Evolutionary conservation across 2,329 filamentous ascomycete species (phyloP).

Genomic region (Xylaria hypoxylon): DNA sequence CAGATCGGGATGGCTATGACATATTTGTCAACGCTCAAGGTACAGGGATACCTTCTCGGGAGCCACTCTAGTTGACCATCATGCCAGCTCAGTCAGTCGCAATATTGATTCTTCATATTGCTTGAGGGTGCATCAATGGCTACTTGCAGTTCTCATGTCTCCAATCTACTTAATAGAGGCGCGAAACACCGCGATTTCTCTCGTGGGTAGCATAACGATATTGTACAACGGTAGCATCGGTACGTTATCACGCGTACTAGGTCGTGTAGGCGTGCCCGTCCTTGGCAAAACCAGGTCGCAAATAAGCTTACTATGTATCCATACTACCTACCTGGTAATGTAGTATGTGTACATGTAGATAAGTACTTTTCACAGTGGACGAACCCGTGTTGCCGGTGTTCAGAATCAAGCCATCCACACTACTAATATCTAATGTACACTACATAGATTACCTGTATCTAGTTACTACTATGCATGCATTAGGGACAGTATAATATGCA

Average conservation of each 20-base stretch:
- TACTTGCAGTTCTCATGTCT: neutral
- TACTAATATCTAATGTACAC: too few relatives aligned
- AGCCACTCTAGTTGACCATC: too few relatives aligned
- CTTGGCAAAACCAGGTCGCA: conserved; percentile 23
- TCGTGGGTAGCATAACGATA: conserved; percentile 9
- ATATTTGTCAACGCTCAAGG: conserved; percentile 34
- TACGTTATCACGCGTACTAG: conserved; percentile 34
- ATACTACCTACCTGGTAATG: too few relatives aligned
- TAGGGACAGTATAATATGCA: conserved; percentile 15
- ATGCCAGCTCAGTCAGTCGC: conserved; percentile 6
- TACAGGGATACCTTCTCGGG: conserved; percentile 2
- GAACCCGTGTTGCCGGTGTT: conserved; percentile 16
- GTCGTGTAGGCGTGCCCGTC: conserved; percentile 2
- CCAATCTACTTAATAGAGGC: neutral
- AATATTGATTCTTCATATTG: neutral
- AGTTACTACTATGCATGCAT: conserved; percentile 4
- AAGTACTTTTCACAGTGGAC: conserved; percentile 11
- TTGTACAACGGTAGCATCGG: conserved; percentile 24
- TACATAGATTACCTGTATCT: neutral
- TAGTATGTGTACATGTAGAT: too few relatives aligned
- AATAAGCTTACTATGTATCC: conserved; percentile 39
- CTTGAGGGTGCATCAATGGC: neutral
- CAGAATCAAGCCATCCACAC: neutral
- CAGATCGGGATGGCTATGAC: conserved; percentile 20
- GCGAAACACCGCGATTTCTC: conserved; percentile 8